Percentiles rank a stretch among this genome's conserved stretches.
These are phyloP conservation scores for Penicillium sp. DNA, from an alignment of 2,329 filamentous ascomycete species.

Conservation along the genomic window DNA sequence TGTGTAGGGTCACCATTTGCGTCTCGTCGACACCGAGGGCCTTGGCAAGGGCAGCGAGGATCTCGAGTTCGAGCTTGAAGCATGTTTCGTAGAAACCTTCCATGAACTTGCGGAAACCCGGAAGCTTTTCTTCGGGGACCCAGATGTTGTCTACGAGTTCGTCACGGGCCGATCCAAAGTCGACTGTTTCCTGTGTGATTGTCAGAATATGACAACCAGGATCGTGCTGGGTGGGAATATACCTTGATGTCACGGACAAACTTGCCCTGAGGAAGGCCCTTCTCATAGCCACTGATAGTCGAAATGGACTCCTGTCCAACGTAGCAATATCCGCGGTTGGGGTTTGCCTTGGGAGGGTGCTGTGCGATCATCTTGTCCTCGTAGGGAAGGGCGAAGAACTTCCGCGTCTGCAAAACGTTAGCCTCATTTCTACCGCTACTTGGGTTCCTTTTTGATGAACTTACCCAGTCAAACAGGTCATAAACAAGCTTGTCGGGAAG, in stretches of 20 bases:
- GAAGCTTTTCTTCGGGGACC: constrained; percentile 48
- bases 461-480: constrained; percentile 16
- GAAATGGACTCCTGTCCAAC: constrained; percentile 32
- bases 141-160: constrained; percentile 46
- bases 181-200: constrained; percentile 42
- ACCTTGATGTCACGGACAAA: constrained; percentile 25
- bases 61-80: constrained; percentile 39
- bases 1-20: constrained; percentile 48
- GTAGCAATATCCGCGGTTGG: constrained; percentile 33
- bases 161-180: constrained; percentile 49
- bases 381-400: constrained; percentile 26
- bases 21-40: constrained; percentile 47
- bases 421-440: neutral
- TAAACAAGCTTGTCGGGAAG: constrained; percentile 12
- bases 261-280: constrained; percentile 16
- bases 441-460: neutral
- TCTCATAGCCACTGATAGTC: constrained; percentile 25
- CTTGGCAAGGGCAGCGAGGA: constrained; percentile 47
- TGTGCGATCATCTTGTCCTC: constrained; percentile 31
- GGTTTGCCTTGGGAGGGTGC: constrained; percentile 30
- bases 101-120: constrained; percentile 44
- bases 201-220: neutral
- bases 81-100: constrained; percentile 43
- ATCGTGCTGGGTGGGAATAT: neutral
- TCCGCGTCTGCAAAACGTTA: constrained; percentile 5